Evolutionary conservation across 139 green algal genomes (phyloP).

Genomic region (Prasinococcaceae sp.): DNA sequence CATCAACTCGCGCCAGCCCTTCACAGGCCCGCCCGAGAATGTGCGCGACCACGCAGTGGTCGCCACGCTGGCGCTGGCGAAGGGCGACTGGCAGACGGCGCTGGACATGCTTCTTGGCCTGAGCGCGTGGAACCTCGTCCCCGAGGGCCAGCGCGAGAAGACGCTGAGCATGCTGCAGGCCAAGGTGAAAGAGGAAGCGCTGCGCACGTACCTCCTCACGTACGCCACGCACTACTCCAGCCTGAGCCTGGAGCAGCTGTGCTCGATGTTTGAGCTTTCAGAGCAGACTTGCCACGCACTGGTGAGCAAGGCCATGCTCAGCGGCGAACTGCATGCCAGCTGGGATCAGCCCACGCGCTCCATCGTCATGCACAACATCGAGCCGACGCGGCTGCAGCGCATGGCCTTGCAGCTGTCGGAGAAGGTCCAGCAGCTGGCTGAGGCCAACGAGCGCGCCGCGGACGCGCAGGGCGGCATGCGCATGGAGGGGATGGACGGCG

Average conservation of each 20-base stretch:
- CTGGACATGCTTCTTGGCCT: slow-evolving; percentile 37
- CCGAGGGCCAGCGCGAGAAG: slow-evolving; percentile 11
- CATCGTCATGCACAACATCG: slow-evolving; percentile 75
- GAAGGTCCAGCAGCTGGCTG: too few species aligned
- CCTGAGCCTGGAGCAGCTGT: slow-evolving; percentile 70
- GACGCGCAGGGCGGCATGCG: too few species aligned
- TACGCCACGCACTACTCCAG: slow-evolving; percentile 70
- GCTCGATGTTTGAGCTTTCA: slow-evolving; percentile 72
- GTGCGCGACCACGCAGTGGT: slow-evolving; percentile 95
- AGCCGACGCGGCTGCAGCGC: slow-evolving; percentile 61
- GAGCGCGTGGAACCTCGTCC: slow-evolving; percentile 19
- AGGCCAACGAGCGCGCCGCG: too few species aligned
- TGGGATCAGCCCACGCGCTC: slow-evolving; percentile 87
- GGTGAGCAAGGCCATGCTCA: slow-evolving; percentile 77
- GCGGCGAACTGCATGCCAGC: slow-evolving; percentile 66
- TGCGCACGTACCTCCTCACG: slow-evolving; percentile 85
- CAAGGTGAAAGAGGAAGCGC: slow-evolving; percentile 65
- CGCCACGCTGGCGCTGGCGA: slow-evolving; percentile 49
- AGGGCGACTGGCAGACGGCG: slow-evolving; percentile 69
- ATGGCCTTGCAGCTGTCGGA: slow-evolving; percentile 61
- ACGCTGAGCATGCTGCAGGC: slow-evolving; percentile 58
- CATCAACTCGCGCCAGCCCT: slow-evolving; percentile 83
- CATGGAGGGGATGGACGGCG: too few species aligned
- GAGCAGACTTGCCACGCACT: too few species aligned
- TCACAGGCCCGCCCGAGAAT: slow-evolving; percentile 89